These are phyloP conservation scores for Melanopsichium pennsylvanicum DNA, from an alignment of 1,284 basidiomycete genomes.

Conservation along the genomic window DNA sequence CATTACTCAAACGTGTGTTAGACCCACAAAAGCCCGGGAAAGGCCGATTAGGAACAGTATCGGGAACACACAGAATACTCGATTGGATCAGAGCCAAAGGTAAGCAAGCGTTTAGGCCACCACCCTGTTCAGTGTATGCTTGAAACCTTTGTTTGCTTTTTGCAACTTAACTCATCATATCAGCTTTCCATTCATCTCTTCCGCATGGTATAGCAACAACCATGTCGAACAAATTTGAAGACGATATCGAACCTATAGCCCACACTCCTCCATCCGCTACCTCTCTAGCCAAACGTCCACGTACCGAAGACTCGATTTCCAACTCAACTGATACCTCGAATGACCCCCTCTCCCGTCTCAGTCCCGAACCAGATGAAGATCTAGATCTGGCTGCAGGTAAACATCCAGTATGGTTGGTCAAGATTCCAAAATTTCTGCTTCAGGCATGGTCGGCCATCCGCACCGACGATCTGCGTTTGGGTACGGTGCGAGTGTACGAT, in stretches of 20 bases:
- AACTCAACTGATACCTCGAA: not conserved
- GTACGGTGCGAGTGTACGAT: constrained; percentile 69
- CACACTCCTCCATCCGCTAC: constrained; percentile 30
- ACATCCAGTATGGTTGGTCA: constrained; percentile 63
- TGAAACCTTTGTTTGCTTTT: no score
- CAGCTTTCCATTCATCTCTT: no score
- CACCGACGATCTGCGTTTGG: constrained; percentile 68
- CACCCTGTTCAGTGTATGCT: no score
- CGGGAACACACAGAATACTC: no score
- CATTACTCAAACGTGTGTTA: no score
- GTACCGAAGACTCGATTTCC: not conserved
- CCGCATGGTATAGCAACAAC: not conserved
- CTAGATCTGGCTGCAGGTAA: constrained; percentile 50
- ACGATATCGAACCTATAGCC: constrained; percentile 47
- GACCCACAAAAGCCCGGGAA: no score
- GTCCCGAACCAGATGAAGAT: constrained; percentile 63
- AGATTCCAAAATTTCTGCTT: constrained; percentile 69
- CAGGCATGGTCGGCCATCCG: constrained; percentile 69
- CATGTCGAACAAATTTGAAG: constrained; percentile 54
- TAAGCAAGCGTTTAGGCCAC: no score
- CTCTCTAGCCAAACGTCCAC: constrained; percentile 28
- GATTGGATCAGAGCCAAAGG: no score
- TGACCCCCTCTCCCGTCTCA: constrained; percentile 19
- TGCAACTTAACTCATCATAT: no score
- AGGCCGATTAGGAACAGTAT: no score